Conservation (phyloP, 306 rosid genomes). For the Alnus rubra region DNA sequence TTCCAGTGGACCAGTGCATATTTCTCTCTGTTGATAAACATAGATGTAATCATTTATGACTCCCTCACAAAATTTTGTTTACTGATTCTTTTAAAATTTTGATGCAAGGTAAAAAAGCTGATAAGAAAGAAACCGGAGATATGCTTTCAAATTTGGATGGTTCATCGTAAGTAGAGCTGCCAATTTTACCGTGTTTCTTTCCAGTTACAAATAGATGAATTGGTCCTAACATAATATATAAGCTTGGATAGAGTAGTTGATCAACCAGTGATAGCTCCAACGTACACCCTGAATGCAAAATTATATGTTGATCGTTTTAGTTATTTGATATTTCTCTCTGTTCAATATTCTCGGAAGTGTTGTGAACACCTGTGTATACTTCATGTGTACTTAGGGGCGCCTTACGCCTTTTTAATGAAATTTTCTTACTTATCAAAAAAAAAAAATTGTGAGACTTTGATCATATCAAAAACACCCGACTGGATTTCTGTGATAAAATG, state of each 20-base stretch:
- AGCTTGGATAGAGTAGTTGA: neutral
- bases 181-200: slow-evolving; percentile 14
- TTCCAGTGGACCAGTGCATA: neutral
- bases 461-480: neutral
- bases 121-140: slow-evolving; percentile 90
- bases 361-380: neutral
- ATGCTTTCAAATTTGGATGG: slow-evolving; percentile 76
- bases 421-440: neutral
- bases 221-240: neutral
- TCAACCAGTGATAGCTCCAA: neutral
- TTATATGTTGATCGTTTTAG: neutral
- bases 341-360: slow-evolving; percentile 8
- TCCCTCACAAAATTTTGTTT: slow-evolving; percentile 26
- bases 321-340: neutral
- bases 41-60: neutral
- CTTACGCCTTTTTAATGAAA: too few species aligned
- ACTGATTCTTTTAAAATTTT: slow-evolving; percentile 37
- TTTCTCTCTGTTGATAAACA: slow-evolving; percentile 15
- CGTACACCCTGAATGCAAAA: slow-evolving; percentile 9
- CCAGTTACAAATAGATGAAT: slow-evolving; percentile 17
- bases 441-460: neutral
- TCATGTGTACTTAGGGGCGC: too few species aligned
- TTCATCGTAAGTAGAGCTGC: slow-evolving; percentile 79
- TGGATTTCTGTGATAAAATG: neutral
- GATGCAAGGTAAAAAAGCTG: slow-evolving; percentile 77